Percentiles rank a stretch among this genome's conserved stretches.
phyloP scores from a whole-genome alignment of 2,329 filamentous ascomycete species.

The Cercospora sp. region DNA sequence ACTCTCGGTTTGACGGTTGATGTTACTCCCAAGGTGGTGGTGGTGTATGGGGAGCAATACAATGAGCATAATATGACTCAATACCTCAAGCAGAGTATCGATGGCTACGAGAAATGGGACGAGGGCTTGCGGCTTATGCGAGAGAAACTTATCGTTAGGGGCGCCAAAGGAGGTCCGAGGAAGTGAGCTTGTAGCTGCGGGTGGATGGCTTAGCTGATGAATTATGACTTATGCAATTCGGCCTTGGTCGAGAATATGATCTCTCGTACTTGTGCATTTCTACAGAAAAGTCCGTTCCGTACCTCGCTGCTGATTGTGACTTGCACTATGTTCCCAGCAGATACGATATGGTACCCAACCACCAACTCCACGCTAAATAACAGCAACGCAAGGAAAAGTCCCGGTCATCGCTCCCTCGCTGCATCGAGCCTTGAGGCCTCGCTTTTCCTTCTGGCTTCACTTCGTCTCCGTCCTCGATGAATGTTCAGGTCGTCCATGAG shows the following conservation, averaged over 20 bases:
- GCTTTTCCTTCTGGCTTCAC: not conserved
- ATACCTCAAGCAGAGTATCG: slow-evolving; percentile 61
- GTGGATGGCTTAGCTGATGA: not conserved
- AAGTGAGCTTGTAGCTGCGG: slow-evolving; percentile 2
- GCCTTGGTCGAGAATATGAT: not conserved
- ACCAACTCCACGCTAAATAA: not conserved
- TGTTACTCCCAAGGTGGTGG: slow-evolving; percentile 50
- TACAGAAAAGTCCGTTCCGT: not conserved
- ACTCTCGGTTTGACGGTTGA: slow-evolving; percentile 52
- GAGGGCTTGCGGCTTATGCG: slow-evolving; percentile 47
- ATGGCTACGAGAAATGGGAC: slow-evolving; percentile 42
- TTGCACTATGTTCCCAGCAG: no score
- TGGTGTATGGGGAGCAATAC: slow-evolving; percentile 77
- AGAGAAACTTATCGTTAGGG: slow-evolving; percentile 46
- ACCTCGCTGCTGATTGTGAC: not conserved
- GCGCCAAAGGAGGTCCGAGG: slow-evolving; percentile 43
- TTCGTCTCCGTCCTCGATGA: not conserved
- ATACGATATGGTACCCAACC: not conserved
- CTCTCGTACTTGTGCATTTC: not conserved
- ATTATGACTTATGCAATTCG: slow-evolving; percentile 4
- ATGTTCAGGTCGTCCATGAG: slow-evolving; percentile 23
- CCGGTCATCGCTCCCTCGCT: not conserved
- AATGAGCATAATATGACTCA: slow-evolving; percentile 74
- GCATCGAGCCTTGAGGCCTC: not conserved
- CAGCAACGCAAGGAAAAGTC: not conserved